Evolutionary conservation across 441 rosid genomes (phyloP).

Genomic region (Pelargonium citronellum): DNA sequence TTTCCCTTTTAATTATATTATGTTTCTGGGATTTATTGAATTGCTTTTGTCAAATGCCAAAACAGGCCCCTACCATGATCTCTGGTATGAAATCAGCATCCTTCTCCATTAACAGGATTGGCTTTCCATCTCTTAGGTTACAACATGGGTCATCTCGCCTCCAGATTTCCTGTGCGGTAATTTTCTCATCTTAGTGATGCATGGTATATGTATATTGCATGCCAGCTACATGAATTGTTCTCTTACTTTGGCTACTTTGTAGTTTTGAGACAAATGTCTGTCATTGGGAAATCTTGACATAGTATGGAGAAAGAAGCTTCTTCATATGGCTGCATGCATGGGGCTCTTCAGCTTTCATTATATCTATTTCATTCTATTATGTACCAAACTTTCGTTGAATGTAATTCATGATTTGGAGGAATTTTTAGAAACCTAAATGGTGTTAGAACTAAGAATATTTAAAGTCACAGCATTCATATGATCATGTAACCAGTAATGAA

Average conservation of each 20-base stretch:
- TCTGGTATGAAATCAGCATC: conserved; percentile 38
- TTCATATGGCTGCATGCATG: background rate
- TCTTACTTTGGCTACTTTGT: no score
- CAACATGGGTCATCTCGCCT: conserved; percentile 28
- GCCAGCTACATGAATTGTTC: no score
- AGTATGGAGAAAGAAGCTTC: background rate
- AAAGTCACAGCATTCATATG: no score
- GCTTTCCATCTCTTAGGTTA: conserved; percentile 40
- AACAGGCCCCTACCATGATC: conserved; percentile 33
- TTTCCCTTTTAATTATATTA: background rate
- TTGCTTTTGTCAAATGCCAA: conserved; percentile 1
- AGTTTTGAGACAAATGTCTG: no score
- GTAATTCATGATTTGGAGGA: background rate
- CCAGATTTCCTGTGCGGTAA: conserved; percentile 43
- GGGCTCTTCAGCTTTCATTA: background rate
- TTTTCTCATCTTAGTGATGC: conserved; percentile 1
- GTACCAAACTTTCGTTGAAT: background rate
- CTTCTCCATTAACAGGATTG: conserved; percentile 18
- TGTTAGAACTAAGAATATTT: background rate
- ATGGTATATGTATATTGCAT: background rate
- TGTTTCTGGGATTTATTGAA: conserved; percentile 1
- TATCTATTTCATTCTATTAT: background rate
- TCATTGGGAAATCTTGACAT: no score
- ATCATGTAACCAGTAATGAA: no score
- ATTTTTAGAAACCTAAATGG: background rate